Base-by-base conservation (phyloP, 2,329 filamentous ascomycete genomes). In the Monosporascus cannonballus region DNA sequence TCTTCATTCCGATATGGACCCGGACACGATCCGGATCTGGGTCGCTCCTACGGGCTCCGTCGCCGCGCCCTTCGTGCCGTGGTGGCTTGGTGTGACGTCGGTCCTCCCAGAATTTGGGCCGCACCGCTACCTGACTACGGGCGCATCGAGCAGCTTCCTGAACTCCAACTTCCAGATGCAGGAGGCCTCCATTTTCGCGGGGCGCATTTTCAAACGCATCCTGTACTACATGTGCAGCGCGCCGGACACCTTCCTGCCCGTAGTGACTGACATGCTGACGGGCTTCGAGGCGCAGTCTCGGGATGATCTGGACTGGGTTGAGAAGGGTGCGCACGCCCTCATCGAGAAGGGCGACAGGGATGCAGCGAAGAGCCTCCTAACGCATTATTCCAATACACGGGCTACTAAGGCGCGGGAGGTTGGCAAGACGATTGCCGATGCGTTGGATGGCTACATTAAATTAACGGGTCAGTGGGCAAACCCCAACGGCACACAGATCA, bases 401-500 rank as follows among this genome's bases (percentile, higher is more conserved):
- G 62, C 61, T 3, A 46, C 51, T 14, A 57, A 60, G 49, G 61
- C 63, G 6, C 54, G 62, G 2, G 50, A 58, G 8, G 47, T 66
- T 3, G 63, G 62, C 1, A 46, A 54, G 38, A 56, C 51, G 3
- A 53, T 64, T 47, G 52, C 49, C 15, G 54, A 55, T 15, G 58
- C 61, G 5, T 54, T 65, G 30, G 62, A 65, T 15, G 56, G 55
- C 1, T 64, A 60, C 36, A 54, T 61, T 34, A 65, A 66, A 56
- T 52, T 65, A 4, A 55, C 54, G 0, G 61, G 61, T 1, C 39
- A 44, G n/a, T 66, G 61, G 63, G 55, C 53, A 41, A 44, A 45
- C 9, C 65, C 61, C 11, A 54, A 54, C 25, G 64, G 64, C 9
- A 67, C 68, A 34, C 47, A 61, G 45, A 69, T 69, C 37, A 69